Evolutionary conservation across 139 green algal species (phyloP).

Genomic region (Coccomyxa sp.): DNA sequence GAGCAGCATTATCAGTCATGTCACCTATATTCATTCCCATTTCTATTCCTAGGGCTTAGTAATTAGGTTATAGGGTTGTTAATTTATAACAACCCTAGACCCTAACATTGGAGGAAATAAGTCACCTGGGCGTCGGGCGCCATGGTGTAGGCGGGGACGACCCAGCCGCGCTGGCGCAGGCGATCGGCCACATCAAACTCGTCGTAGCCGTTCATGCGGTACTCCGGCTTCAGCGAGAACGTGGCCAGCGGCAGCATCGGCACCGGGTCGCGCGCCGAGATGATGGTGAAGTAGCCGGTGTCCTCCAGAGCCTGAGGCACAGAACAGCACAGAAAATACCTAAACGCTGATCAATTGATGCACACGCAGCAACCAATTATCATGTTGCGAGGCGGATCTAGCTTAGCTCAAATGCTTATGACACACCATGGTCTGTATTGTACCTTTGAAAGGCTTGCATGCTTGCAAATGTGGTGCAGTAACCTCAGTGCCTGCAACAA

Average conservation of each 20-base stretch:
- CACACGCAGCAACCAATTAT: too few relatives aligned
- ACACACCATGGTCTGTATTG: too few relatives aligned
- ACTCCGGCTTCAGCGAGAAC: background rate
- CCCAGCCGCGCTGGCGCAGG: slow-evolving; percentile 50
- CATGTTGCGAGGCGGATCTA: too few relatives aligned
- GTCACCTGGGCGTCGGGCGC: slow-evolving; percentile 31
- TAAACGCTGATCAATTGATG: too few relatives aligned
- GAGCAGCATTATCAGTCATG: too few relatives aligned
- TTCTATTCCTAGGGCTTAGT: too few relatives aligned
- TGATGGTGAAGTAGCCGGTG: slow-evolving; percentile 7
- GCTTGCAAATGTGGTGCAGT: too few relatives aligned
- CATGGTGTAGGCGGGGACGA: slow-evolving; percentile 67
- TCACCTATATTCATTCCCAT: too few relatives aligned
- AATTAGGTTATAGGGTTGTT: background rate
- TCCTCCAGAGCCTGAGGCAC: slow-evolving; percentile 22
- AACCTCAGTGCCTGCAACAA: too few relatives aligned
- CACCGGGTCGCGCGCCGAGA: background rate
- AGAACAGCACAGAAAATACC: too few relatives aligned
- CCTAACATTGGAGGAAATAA: background rate
- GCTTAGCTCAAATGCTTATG: too few relatives aligned
- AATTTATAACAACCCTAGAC: background rate
- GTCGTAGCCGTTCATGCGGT: slow-evolving; percentile 32
- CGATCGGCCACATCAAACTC: slow-evolving; percentile 65
- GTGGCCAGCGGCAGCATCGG: slow-evolving; percentile 1
- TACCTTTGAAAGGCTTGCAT: too few relatives aligned